A percentile compares a stretch with the other conserved stretches of the same genome.
These are phyloP conservation scores for Pythium oligandrum DNA, from an alignment of 352 stramenopile species.

Conservation along the genomic window DNA sequence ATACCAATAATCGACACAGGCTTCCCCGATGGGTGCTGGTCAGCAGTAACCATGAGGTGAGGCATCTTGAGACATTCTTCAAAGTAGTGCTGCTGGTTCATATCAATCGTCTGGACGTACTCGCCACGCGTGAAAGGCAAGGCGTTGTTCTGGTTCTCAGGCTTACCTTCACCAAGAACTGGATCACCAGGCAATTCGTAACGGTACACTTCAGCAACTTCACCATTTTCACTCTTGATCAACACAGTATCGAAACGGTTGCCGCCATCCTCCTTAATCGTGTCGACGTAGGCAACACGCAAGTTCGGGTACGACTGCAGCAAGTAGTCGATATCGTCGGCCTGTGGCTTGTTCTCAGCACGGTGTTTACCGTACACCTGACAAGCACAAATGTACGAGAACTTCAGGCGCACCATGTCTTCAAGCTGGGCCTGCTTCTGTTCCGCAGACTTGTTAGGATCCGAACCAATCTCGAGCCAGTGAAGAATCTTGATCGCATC, in stretches of 20 bases:
- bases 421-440: constrained; percentile 71
- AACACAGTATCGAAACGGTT: constrained; percentile 63
- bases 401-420: constrained; percentile 80
- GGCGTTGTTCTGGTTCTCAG: constrained; percentile 34
- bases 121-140: constrained; percentile 29
- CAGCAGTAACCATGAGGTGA: constrained; percentile 58
- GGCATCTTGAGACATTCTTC: constrained; percentile 32
- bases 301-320: constrained; percentile 73
- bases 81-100: constrained; percentile 35
- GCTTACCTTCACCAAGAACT: constrained; percentile 33
- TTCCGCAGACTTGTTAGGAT: constrained; percentile 51
- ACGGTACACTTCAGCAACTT: constrained; percentile 73
- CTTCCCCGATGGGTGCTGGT: constrained; percentile 62
- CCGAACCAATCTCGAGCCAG: constrained; percentile 76
- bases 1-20: constrained; percentile 79
- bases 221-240: constrained; percentile 63
- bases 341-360: constrained; percentile 57
- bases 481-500: constrained; percentile 81
- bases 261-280: constrained; percentile 26
- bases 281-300: constrained; percentile 80
- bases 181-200: constrained; percentile 45
- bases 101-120: constrained; percentile 31
- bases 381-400: constrained; percentile 82
- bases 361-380: constrained; percentile 81
- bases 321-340: constrained; percentile 72